Conservation (phyloP, 495 filamentous ascomycete species). For the Astrothelium subdiscretum region DNA sequence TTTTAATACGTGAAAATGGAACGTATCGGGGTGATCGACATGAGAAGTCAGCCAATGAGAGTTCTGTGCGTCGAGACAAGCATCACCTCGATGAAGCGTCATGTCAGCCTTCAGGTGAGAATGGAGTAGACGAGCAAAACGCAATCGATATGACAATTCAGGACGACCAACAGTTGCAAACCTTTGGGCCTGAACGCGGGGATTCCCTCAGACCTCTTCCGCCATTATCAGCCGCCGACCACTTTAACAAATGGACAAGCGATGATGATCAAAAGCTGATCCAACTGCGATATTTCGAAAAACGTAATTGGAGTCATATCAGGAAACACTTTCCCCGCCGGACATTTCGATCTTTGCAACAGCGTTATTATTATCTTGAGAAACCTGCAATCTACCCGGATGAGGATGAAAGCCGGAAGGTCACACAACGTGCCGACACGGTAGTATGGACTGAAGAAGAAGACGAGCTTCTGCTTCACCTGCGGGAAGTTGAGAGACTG, state of each 20-base stretch:
- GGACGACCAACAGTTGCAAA: too few species aligned
- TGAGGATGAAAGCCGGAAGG: not conserved
- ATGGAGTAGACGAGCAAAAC: not conserved
- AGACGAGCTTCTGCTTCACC: conserved; percentile 7
- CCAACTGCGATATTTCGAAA: not conserved
- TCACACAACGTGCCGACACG: not conserved
- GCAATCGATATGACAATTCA: not conserved
- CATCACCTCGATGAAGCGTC: not conserved
- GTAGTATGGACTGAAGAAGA: not conserved
- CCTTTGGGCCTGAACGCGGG: too few species aligned
- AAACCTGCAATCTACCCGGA: not conserved
- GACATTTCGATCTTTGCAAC: not conserved
- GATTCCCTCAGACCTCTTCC: too few species aligned
- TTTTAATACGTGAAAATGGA: not conserved
- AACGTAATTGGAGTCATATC: not conserved
- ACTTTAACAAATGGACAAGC: not conserved
- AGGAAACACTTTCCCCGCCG: not conserved
- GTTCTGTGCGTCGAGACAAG: too few species aligned
- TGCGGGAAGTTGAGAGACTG: conserved; percentile 14
- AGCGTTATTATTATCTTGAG: not conserved
- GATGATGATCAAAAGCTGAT: not conserved
- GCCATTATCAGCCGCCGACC: not conserved
- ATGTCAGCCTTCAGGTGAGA: not conserved
- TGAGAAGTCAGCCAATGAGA: not conserved
- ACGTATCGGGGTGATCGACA: not conserved